Conservation (phyloP, 805 yeast species). For the Candida awuae region DNA sequence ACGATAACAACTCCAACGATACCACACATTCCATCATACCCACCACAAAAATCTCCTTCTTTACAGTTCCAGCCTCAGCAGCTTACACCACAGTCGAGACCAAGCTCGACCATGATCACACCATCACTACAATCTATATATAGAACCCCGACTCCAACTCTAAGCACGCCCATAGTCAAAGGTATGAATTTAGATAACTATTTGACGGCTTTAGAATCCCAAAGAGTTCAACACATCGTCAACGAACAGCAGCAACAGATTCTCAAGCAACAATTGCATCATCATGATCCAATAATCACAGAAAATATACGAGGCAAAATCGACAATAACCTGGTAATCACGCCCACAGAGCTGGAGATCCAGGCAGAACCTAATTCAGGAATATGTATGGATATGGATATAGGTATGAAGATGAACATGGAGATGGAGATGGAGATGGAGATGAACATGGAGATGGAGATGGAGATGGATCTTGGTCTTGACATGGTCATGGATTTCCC, state of each 20-base stretch:
- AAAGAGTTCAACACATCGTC: neutral
- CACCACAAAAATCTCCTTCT: neutral
- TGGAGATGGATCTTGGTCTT: neutral
- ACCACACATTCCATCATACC: no score
- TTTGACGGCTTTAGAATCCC: neutral
- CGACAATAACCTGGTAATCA: no score
- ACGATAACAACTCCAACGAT: neutral
- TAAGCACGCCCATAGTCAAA: neutral
- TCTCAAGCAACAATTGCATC: constrained; percentile 3
- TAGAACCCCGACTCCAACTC: neutral
- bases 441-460: neutral
- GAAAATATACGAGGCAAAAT: neutral
- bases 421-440: no score
- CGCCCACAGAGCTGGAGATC: neutral
- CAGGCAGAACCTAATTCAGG: neutral
- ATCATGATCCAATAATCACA: constrained; percentile 1
- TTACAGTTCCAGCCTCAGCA: neutral
- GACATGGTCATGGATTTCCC: neutral
- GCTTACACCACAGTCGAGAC: neutral
- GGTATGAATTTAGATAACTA: neutral
- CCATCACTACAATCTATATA: neutral
- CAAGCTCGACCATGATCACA: neutral
- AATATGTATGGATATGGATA: no score
- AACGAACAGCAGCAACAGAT: constrained; percentile 5
- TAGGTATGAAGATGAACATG: neutral